A percentile compares a stretch with the other conserved stretches of the same genome.
Conservation (phyloP, 2,329 filamentous ascomycete genomes). For the Albophoma yamanashiensis region DNA sequence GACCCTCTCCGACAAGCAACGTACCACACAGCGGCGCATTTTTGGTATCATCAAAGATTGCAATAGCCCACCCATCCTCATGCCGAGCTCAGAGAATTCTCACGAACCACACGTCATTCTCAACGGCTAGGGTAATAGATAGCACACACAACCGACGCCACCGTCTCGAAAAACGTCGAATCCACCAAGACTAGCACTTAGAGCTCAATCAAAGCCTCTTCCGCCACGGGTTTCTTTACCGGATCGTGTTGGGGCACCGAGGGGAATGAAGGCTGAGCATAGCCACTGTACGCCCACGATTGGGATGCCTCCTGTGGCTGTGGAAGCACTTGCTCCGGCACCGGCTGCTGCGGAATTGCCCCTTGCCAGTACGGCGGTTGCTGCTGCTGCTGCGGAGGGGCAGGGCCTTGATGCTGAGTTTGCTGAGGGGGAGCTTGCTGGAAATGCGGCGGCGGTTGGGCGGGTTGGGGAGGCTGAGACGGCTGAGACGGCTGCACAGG, state of each 20-base stretch:
- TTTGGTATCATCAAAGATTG: neutral
- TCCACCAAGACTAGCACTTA: slow-evolving; percentile 19
- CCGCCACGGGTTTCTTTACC: slow-evolving; percentile 40
- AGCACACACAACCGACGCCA: neutral
- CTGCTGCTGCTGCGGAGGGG: slow-evolving; percentile 13
- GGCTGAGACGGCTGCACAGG: slow-evolving; percentile 16
- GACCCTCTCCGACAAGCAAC: neutral
- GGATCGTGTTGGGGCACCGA: slow-evolving; percentile 39
- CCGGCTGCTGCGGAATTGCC: slow-evolving; percentile 18
- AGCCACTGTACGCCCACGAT: slow-evolving; percentile 36
- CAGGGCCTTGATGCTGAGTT: slow-evolving; percentile 17
- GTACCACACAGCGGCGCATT: neutral
- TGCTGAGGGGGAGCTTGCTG: slow-evolving; percentile 8
- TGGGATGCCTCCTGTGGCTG: slow-evolving; percentile 25
- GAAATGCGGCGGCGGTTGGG: slow-evolving; percentile 6
- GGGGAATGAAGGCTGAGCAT: slow-evolving; percentile 53
- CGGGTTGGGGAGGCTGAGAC: slow-evolving; percentile 17
- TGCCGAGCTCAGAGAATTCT: neutral
- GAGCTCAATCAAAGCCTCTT: slow-evolving; percentile 74
- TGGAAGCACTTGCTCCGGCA: slow-evolving; percentile 9
- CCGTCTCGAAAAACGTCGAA: neutral
- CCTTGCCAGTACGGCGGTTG: slow-evolving; percentile 26
- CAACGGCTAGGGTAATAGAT: neutral
- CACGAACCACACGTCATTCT: neutral
- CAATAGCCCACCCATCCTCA: neutral